Evolutionary conservation across 2,329 filamentous ascomycete genomes (phyloP), one percentile per base, ranked within the genome.

Genomic region (Calonectria ilicicola): DNA sequence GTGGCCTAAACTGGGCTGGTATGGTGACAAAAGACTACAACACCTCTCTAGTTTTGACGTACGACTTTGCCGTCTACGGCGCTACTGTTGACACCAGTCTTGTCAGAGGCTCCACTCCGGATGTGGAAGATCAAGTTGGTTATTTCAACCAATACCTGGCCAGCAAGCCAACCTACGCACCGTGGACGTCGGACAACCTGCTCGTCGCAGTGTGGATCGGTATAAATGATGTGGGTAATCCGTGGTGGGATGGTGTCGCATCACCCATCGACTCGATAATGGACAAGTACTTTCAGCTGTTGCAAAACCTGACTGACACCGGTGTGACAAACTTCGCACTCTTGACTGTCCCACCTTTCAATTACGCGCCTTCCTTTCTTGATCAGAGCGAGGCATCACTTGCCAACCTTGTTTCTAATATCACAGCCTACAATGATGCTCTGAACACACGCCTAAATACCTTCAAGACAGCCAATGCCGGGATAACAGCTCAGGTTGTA

Each of bases 1-100:
- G 67, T 21, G 75, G 76, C 7, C 51, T 77, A 0, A 77, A 77
- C 23, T 77, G 76, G 76, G 76, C 77, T 2, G 76, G 76, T 27
- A 69, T 77, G 27, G 66, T 72, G 7, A 75, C 74, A 1, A 67
- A 72, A 9, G 69, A 71, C 8, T 58, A 76, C 0, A 77, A 77
- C 14, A 75, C 70, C 0, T 77, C 76, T 0, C 23, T 72, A 3
- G 65, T 77, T 1, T 35, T 76, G n/a, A 69, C 76, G 7, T 76
- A 77, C 17, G 76, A 77, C 65, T 77, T 77, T 69, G 74, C 76
- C 10, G 74, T 75, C 0, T 74, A 74, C 14, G 76, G 75, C 23
- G 76, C 76, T 2, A 77, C 76, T 3, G 70, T 77, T 2, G 76
- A 77, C n/a, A 75, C 76, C 32, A 70, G 73, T 1, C 72, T 77